Base-by-base conservation (phyloP, 257 asterid species). In the Capsicum chinense region DNA sequence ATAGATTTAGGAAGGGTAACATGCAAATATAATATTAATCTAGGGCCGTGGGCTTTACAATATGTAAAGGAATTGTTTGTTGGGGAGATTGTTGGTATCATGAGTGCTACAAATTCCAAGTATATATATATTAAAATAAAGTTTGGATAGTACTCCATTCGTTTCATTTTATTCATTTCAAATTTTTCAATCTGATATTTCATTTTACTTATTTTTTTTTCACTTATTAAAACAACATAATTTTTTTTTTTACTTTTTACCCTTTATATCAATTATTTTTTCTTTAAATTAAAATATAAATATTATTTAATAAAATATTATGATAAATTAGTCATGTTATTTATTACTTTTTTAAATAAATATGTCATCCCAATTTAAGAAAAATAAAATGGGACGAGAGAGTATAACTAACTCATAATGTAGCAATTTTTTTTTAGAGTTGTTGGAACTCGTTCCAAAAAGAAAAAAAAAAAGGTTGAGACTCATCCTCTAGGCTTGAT, bases 401-500 rank as follows among this genome's bases (percentile, higher is more conserved):
- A 79, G 26, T 57, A 84, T 68, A 81, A 67, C 84, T 79, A 88
- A 90, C 86, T 73, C 88, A 59, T 39, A 26, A 26, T 26, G 33
- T 26, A 26, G 1, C 33, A 26, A 26, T 26, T 26, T 26, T 26
- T 26, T 26, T 26, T 26, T 26, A 15, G 9, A n/a, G 7, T 21
- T n/a, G n/a, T 93, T 88, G 94, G 93, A 88, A 90, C 62, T 90
- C 85, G 94, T 80, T 88, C 90, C 89, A 0, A n/a, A 86, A 42
- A 74, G 0, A 5, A 12, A 33, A 66, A 33, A 37, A 80, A 56
- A 19, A 26, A 26, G 33, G 33, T 88, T 85, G 85, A 84, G 80
- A 85, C 85, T 89, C 90, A 83, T 87, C 88, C 94, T 91, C 94
- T 87, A 85, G 93, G 92, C 91, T 81, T 86, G 84, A 85, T 89